These are phyloP conservation scores for Cutaneotrichosporon cutaneum DNA, from an alignment of 1,284 basidiomycete species.

Conservation along the genomic window DNA sequence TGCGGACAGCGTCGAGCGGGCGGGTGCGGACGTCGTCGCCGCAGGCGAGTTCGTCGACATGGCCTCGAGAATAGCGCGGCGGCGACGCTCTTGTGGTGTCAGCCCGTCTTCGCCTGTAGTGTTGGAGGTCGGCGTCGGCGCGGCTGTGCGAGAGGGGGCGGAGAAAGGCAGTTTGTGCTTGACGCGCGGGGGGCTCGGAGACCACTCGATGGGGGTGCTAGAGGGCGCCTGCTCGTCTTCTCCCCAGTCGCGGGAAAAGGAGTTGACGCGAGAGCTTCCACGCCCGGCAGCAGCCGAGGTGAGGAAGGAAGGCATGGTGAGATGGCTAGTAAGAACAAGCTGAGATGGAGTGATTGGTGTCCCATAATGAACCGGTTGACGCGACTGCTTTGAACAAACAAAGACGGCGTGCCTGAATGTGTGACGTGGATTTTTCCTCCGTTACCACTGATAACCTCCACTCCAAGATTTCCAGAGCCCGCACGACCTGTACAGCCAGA, in stretches of 20 bases:
- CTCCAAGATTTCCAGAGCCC: slow-evolving; percentile 10
- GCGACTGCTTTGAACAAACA: slow-evolving; percentile 17
- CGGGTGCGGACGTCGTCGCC: slow-evolving; percentile 2
- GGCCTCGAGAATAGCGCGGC: slow-evolving; percentile 47
- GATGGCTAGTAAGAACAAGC: neutral
- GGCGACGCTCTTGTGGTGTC: slow-evolving; percentile 36
- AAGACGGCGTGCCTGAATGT: neutral
- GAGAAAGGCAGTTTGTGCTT: neutral
- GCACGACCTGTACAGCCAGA: neutral
- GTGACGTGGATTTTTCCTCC: neutral
- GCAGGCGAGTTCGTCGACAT: slow-evolving; percentile 30
- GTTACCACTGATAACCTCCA: slow-evolving; percentile 7
- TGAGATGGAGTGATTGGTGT: neutral
- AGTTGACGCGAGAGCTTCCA: slow-evolving; percentile 39
- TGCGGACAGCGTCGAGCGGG: neutral
- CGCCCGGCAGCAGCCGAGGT: slow-evolving; percentile 9
- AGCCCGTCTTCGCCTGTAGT: neutral
- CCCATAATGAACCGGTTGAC: slow-evolving; percentile 11
- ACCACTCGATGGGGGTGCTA: slow-evolving; percentile 30
- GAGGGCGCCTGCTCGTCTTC: slow-evolving; percentile 30
- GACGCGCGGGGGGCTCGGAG: slow-evolving; percentile 25
- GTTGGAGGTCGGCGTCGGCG: neutral
- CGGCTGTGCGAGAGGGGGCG: neutral
- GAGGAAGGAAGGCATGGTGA: slow-evolving; percentile 30
- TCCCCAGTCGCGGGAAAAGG: slow-evolving; percentile 45